Conservation (phyloP, 2,329 filamentous ascomycete genomes). For the Diplodia intermedia region DNA sequence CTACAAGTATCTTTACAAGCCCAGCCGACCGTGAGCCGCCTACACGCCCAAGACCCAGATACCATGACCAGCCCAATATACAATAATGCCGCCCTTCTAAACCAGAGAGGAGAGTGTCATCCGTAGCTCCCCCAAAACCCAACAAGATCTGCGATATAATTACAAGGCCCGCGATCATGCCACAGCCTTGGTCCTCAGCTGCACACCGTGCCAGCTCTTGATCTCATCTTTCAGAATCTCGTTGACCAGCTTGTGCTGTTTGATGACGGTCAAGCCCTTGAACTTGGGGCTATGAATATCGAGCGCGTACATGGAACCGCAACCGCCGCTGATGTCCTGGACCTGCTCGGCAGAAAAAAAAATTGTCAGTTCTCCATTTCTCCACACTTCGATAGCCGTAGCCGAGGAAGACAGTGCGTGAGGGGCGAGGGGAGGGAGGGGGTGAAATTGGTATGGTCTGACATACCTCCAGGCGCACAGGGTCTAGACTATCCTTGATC, state of each 20-base stretch:
- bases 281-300: constrained; percentile 77
- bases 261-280: constrained; percentile 72
- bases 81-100: constrained; percentile 14
- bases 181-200: constrained; percentile 69
- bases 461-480: constrained; percentile 55
- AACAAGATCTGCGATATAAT: background rate
- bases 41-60: constrained; percentile 2
- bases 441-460: background rate
- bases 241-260: constrained; percentile 85
- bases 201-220: constrained; percentile 82
- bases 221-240: constrained; percentile 75
- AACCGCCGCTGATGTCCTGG: constrained; percentile 82
- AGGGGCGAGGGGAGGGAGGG: background rate
- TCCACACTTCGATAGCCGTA: background rate
- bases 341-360: constrained; percentile 55
- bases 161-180: background rate
- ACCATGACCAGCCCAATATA: constrained; percentile 10
- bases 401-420: background rate
- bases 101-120: constrained; percentile 2
- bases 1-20: constrained; percentile 26
- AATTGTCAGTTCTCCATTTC: background rate
- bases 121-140: background rate
- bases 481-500: constrained; percentile 51
- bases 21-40: background rate
- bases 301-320: constrained; percentile 86